phyloP scores from a whole-genome alignment of 768 basidiomycete genomes.

The Cystofilobasidium ferigula region DNA sequence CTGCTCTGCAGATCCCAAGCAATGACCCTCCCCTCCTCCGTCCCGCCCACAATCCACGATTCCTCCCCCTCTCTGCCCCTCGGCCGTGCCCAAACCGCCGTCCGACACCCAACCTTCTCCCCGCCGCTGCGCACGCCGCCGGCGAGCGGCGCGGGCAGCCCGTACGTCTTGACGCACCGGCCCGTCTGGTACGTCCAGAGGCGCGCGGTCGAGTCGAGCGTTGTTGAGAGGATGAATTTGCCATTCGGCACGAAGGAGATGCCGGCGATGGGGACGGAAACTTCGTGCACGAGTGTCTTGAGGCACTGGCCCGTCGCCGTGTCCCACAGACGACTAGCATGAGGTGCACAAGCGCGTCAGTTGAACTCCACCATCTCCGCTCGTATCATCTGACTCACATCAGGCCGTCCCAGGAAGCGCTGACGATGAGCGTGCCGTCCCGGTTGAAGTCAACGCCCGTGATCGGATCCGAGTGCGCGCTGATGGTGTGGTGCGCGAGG shows the following conservation, averaged over 20 bases:
- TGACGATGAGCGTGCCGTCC: conserved; percentile 88
- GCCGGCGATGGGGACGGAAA: conserved; percentile 62
- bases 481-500: conserved; percentile 70
- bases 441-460: conserved; percentile 87
- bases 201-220: conserved; percentile 86
- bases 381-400: too few species aligned
- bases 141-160: not conserved
- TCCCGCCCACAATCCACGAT: conserved; percentile 67
- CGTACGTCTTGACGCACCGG: conserved; percentile 74
- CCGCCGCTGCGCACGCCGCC: conserved; percentile 70
- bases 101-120: conserved; percentile 69
- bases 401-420: conserved; percentile 90
- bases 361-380: too few species aligned
- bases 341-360: too few species aligned
- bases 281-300: conserved; percentile 91
- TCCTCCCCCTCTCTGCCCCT: conserved; percentile 44
- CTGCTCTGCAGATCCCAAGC: conserved; percentile 50
- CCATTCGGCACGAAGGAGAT: conserved; percentile 89
- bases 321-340: conserved; percentile 99
- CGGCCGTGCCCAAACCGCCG: conserved; percentile 26
- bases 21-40: conserved; percentile 52
- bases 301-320: conserved; percentile 93
- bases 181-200: conserved; percentile 90
- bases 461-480: conserved; percentile 95
- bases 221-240: conserved; percentile 73